Evolutionary conservation across 2,329 filamentous ascomycete species (phyloP).

Genomic region (Elsinoe necatrix): DNA sequence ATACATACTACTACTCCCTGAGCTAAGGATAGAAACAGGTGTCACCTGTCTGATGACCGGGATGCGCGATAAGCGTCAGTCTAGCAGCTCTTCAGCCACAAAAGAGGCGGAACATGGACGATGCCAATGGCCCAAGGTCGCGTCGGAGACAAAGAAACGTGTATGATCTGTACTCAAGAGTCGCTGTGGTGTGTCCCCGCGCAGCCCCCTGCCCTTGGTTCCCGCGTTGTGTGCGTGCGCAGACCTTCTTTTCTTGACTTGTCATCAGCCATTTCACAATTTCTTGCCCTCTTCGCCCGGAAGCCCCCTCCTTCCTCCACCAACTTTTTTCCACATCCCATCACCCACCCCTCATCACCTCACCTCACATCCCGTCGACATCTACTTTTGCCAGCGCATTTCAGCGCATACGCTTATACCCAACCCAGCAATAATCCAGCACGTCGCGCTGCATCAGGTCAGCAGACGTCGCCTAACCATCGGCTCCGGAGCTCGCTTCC

Average conservation of each 20-base stretch:
- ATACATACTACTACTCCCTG: background rate
- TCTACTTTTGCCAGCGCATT: background rate
- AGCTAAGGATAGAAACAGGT: background rate
- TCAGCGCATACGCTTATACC: background rate
- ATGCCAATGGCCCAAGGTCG: slow-evolving; percentile 4
- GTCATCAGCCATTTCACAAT: slow-evolving; percentile 4
- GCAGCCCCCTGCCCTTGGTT: background rate
- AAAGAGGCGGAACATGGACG: background rate
- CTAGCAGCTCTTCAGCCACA: background rate
- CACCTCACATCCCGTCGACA: background rate
- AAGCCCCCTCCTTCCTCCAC: slow-evolving; percentile 2
- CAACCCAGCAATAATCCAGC: background rate
- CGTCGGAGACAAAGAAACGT: slow-evolving; percentile 13
- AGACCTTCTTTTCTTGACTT: background rate
- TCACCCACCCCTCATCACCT: slow-evolving; percentile 7
- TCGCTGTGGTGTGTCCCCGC: background rate
- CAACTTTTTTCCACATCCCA: slow-evolving; percentile 10
- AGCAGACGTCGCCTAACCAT: background rate
- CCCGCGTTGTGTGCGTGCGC: background rate
- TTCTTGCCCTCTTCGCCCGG: background rate
- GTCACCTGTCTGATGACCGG: background rate
- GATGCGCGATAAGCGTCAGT: background rate
- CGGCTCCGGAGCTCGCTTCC: slow-evolving; percentile 3
- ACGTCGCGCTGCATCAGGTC: slow-evolving; percentile 7
- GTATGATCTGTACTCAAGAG: background rate